A percentile compares a stretch with the other conserved stretches of the same genome.
Conservation (phyloP, 768 basidiomycete species). For the Mycena maculata region DNA sequence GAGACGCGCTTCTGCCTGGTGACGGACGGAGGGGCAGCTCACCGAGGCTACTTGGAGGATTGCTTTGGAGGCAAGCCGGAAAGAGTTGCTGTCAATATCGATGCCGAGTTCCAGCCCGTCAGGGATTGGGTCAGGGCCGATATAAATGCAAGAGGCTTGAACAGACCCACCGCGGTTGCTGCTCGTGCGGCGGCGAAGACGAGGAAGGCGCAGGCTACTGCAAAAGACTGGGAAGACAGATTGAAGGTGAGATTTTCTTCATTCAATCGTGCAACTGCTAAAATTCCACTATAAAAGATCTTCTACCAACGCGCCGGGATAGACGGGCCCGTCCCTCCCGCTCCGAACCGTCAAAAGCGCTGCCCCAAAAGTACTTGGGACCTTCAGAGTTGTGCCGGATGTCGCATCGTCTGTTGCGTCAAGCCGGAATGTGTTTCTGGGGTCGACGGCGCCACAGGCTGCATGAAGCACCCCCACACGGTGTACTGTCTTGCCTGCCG, state of each 20-base stretch:
- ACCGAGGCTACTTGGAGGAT: not conserved
- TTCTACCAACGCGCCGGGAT: not conserved
- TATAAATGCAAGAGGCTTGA: not conserved
- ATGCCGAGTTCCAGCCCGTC: not conserved
- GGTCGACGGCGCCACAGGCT: not conserved
- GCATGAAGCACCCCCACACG: not conserved
- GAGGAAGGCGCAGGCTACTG: not conserved
- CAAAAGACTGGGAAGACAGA: not conserved
- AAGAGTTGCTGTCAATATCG: not conserved
- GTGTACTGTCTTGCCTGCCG: not conserved
- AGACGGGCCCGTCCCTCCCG: not conserved
- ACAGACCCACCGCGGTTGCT: not conserved
- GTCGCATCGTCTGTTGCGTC: not conserved
- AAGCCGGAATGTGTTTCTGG: not conserved
- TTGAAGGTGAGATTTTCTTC: not conserved
- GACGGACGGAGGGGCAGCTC: not conserved
- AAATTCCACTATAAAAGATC: not conserved
- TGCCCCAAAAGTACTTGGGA: not conserved
- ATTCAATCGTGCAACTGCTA: not conserved
- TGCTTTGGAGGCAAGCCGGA: not conserved
- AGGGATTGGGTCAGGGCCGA: not conserved
- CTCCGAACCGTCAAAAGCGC: not conserved
- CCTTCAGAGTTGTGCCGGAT: not conserved
- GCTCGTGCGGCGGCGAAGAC: not conserved
- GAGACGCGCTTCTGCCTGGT: not conserved